phyloP scores from a whole-genome alignment of 495 filamentous ascomycete species.

The Aspergillus ellipticus region DNA sequence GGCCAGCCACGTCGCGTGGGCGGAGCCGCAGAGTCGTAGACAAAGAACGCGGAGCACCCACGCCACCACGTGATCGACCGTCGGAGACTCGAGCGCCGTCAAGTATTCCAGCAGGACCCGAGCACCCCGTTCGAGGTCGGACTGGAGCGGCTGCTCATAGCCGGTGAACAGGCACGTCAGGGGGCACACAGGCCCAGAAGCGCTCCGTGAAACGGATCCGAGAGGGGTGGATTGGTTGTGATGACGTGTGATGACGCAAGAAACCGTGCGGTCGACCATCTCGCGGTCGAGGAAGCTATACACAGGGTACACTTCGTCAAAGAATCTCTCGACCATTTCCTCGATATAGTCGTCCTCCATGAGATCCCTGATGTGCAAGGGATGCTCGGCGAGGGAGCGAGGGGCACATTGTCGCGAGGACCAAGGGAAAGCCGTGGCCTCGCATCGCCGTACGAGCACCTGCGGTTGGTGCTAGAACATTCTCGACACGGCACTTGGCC shows the following conservation, averaged over 20 bases:
- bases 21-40: slow-evolving; percentile 39
- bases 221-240: slow-evolving; percentile 15
- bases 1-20: slow-evolving; percentile 47
- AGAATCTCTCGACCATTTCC: slow-evolving; percentile 35
- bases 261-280: slow-evolving; percentile 23
- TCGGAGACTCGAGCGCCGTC: slow-evolving; percentile 18
- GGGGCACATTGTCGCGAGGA: background rate
- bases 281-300: slow-evolving; percentile 45
- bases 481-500: slow-evolving; percentile 38
- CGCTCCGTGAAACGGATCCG: background rate
- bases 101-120: slow-evolving; percentile 39
- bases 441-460: no score
- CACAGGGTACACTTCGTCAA: slow-evolving; percentile 39
- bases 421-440: no score
- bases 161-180: background rate
- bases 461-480: slow-evolving; percentile 44
- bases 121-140: slow-evolving; percentile 37
- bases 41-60: slow-evolving; percentile 46
- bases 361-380: slow-evolving; percentile 25
- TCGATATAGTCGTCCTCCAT: slow-evolving; percentile 33
- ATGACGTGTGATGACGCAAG: slow-evolving; percentile 30
- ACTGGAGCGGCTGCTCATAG: slow-evolving; percentile 26
- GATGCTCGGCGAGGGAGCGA: background rate
- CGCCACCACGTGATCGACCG: slow-evolving; percentile 32
- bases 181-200: background rate